Conservation (phyloP, 768 basidiomycete genomes). For the Kondoa malvinella region DNA sequence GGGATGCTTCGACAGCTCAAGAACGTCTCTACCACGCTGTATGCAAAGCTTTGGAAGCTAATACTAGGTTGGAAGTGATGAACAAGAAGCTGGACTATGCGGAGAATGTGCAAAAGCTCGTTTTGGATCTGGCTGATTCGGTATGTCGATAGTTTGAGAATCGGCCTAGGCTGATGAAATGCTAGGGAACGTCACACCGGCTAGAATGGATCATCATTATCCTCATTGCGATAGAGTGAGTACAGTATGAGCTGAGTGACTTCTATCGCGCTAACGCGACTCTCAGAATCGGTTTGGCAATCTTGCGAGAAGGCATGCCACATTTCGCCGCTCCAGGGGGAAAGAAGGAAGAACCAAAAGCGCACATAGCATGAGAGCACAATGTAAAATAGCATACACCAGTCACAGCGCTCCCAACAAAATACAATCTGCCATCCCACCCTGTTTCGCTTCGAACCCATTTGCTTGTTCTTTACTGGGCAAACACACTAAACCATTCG, state of each 20-base stretch:
- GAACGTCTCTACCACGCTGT: slow-evolving; percentile 58
- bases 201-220: slow-evolving; percentile 93
- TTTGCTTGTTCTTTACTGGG: slow-evolving; percentile 33
- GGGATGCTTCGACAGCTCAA: background rate
- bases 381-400: background rate
- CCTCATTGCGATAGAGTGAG: slow-evolving; percentile 67
- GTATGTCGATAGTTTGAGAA: background rate
- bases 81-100: slow-evolving; percentile 32
- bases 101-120: slow-evolving; percentile 62
- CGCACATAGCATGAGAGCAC: background rate
- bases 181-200: slow-evolving; percentile 61
- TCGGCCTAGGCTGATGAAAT: slow-evolving; percentile 10
- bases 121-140: slow-evolving; percentile 54
- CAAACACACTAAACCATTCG: slow-evolving; percentile 59
- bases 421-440: background rate
- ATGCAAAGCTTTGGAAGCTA: slow-evolving; percentile 70
- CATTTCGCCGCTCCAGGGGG: slow-evolving; percentile 2
- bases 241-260: background rate
- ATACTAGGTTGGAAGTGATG: slow-evolving; percentile 43
- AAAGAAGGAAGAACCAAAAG: background rate
- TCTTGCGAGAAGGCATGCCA: slow-evolving; percentile 20
- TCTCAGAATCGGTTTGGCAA: slow-evolving; percentile 22
- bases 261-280: background rate
- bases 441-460: background rate
- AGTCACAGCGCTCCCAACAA: background rate